Evolutionary conservation across 495 filamentous ascomycete genomes (phyloP).

Genomic region (Opeltia flavorubescens): DNA sequence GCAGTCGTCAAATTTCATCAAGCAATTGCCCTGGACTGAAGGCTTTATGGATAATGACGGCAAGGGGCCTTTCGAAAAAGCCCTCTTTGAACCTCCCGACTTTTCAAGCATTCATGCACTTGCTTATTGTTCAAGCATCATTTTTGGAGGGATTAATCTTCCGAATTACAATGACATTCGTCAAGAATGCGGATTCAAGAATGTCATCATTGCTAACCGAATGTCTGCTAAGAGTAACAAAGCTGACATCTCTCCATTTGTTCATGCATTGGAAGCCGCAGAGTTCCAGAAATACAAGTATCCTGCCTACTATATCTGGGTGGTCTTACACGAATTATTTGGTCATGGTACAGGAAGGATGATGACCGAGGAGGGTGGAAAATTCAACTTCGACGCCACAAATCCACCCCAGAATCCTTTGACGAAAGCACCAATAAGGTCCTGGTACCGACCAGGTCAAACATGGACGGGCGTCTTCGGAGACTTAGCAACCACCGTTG

Average conservation of each 20-base stretch:
- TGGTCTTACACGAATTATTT: constrained; percentile 31
- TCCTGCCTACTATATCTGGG: constrained; percentile 26
- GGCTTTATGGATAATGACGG: constrained; percentile 7
- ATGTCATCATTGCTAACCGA: constrained; percentile 33
- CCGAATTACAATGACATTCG: constrained; percentile 38
- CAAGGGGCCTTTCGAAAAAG: constrained; percentile 32
- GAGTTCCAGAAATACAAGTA: constrained; percentile 25
- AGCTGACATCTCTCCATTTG: constrained; percentile 21
- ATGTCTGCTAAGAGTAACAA: constrained; percentile 25
- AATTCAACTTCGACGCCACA: constrained; percentile 31
- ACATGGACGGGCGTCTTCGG: constrained; percentile 34
- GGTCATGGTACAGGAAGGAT: constrained; percentile 30
- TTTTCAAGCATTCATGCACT: constrained; percentile 32
- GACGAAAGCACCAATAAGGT: constrained; percentile 24
- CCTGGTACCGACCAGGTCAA: constrained; percentile 34
- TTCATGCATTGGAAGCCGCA: constrained; percentile 23
- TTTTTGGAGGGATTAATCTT: constrained; percentile 28
- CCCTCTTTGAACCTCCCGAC: constrained; percentile 25
- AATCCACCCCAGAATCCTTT: constrained; percentile 30
- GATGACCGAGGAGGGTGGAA: constrained; percentile 14
- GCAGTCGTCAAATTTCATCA: not conserved
- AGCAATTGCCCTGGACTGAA: not conserved
- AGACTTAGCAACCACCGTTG: constrained; percentile 28
- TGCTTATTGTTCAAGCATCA: constrained; percentile 30
- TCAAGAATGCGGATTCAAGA: constrained; percentile 31